Evolutionary conservation across 2,329 filamentous ascomycete species (phyloP), one percentile per base, ranked within the genome.

Genomic region (Plenodomus biglobosus): DNA sequence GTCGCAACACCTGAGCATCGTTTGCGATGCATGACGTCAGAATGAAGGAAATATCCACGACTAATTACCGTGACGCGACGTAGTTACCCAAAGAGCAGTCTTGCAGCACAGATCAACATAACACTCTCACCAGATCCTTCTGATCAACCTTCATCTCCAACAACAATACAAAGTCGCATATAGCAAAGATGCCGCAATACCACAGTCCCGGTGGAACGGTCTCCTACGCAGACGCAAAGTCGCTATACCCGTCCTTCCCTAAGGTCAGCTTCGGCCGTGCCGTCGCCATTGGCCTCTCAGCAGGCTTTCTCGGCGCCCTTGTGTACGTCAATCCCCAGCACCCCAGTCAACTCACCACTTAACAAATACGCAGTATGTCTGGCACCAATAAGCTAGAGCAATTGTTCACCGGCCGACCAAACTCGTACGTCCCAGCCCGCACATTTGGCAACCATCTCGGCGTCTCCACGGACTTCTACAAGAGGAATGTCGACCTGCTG

Each of bases 361-460:
- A 19, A 46, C 39, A 37, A 27, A 55, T 24, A n/a, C 1, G 32
- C 36, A 68, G 66, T 38, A 66, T 69, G 67, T 54, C 56, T 27
- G 52, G 64, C 24, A 50, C 48, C 21, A 60, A 64, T 49, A 62
- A 65, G 44, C 20, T 65, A 27, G 65, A 69, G 49, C 64, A 68
- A 51, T 20, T 58, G 30, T 45, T 70, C 48, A 68, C 61, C 13
- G 36, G 56, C 18, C 59, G 65, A 1, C 62, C 65, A 2, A 57
- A 55, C 38, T 69, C 66, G 8, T 66, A 67, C 40, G 64, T 70
- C 2, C 61, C 67, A 11, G 67, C 59, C 5, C 63, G 61, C 38
- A 68, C 65, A 4, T 50, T 64, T 3, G 56, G 56, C 4, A 59
- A 56, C 22, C 61, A 66, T n/a, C 48, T 70, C 16, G 56, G 57